Evolutionary conservation across 805 yeast species (phyloP), one percentile per base, ranked within the genome.

Genomic region (Candida andamanensis): DNA sequence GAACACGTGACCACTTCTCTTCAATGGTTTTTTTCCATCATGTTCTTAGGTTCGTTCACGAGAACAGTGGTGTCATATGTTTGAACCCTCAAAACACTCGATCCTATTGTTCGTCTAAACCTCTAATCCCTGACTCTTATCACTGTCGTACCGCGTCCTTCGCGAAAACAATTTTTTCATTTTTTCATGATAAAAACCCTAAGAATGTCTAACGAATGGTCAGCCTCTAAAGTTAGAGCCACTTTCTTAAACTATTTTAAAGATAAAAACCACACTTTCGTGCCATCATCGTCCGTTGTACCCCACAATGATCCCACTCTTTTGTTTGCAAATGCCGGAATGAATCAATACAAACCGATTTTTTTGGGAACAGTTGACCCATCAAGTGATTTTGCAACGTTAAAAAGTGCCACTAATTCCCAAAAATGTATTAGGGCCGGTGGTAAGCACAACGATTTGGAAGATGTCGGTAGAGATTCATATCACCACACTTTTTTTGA

Each of bases 371-470:
- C 97, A 7, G 97, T 87, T 28, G 97, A 92, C 49, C 99, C 99
- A 19, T 69, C 90, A 15, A 80, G 92, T 26, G 92, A 87, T 29
- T 83, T 90, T 52, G 80, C 86, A 48, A 67, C 70, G 43, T 71
- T 92, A 60, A 85, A 82, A 54, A 75, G 96, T 46, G 96, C 98
- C 29, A 82, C 76, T 47, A 90, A 92, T 72, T 86, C 97, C 11
- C 99, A 92, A 56, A 92, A 92, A 62, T 92, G 97, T 74, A 90
- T 92, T 51, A 80, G 99, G 68, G 99, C 99, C 19, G 99, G 99
- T 62, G 99, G 99, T 60, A 92, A 92, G 63, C 99, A 92, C 63
- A 83, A 83, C 49, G 98, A 92, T 67, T 76, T 92, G 55, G 99
- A 92, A 58, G 99, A 92, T 61, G 99, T 92, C 29, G 99, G 99